Evolutionary conservation across 1,139 yeast genomes (phyloP), one percentile per base, ranked within the genome.

Genomic region (Blastobotrys serpentis): DNA sequence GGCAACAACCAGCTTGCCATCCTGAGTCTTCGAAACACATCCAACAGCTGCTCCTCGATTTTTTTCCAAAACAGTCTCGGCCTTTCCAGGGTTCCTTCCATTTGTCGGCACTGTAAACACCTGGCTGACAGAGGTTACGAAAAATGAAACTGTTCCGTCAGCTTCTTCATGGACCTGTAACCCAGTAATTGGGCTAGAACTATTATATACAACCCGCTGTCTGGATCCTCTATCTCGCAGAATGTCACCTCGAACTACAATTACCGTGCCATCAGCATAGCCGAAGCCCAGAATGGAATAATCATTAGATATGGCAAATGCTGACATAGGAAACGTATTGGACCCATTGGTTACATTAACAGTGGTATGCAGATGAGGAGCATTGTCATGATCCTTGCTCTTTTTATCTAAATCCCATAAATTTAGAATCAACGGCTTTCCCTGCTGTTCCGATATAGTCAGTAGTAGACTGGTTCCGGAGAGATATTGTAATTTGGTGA

Each of bases 161-260:
- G 63, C 56, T 17, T 71, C 71, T 40, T 74, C 78, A 51, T 73
- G 72, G 56, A 85, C 79, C 32, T 77, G 74, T 1, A 92, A 68
- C 0, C 89, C 86, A 0, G 98, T 90, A 21, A 94, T 76, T 0
- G 98, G 96, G 46, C 87, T 94, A 2, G 55, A 19, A 2, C 65
- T 61, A 22, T 71, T 68, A 60, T 81, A 87, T 1, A 90, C 81
- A 0, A 84, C 66, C 30, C 98, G 71, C 61, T 90, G 98, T 55
- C 92, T 79, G 3, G 96, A 81, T 0, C 98, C 98, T 51, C 96
- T 70, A 61, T 94, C 99, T 56, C 92, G 79, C 2, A 86, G 60
- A 41, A 94, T 68, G 64, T 92, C 98, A 4, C 98, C 99, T 53
- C 98, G 69, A 0, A 90, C 79, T 2, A 90, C 70, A 4, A 90